Conservation (phyloP, 148 eudicot species). For the Fagopyrum esculentum region DNA sequence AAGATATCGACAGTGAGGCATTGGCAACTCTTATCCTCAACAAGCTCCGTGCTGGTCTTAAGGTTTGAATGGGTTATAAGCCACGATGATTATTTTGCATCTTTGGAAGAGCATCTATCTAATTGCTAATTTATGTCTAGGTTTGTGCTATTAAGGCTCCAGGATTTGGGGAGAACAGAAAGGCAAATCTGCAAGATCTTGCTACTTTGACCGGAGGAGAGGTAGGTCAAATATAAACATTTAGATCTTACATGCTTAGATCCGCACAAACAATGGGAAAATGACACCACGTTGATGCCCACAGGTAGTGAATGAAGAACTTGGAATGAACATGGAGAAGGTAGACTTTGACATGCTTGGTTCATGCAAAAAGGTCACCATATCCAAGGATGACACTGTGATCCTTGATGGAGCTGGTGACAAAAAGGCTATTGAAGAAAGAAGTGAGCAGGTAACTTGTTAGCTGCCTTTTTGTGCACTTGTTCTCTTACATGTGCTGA, state of each 20-base stretch:
- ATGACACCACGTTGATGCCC: not conserved
- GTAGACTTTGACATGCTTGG: constrained; percentile 71
- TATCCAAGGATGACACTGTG: constrained; percentile 89
- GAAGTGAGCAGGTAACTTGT: constrained; percentile 77
- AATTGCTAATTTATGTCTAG: constrained; percentile 23
- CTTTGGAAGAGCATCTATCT: not conserved
- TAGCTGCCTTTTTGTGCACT: not conserved
- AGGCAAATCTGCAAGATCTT: constrained; percentile 76
- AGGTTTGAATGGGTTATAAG: constrained; percentile 31
- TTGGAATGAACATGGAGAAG: constrained; percentile 84
- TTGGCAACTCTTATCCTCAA: constrained; percentile 77
- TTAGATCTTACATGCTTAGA: not conserved
- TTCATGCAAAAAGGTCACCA: constrained; percentile 82
- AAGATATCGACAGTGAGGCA: constrained; percentile 71
- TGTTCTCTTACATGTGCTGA: not conserved
- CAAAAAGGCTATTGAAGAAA: constrained; percentile 74
- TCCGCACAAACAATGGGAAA: not conserved
- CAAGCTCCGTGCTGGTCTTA: constrained; percentile 91
- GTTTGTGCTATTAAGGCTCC: constrained; percentile 95
- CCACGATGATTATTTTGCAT: not conserved
- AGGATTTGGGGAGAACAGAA: constrained; percentile 92
- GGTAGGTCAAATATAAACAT: constrained; percentile 18
- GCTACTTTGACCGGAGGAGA: constrained; percentile 80
- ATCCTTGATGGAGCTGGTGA: constrained; percentile 95
- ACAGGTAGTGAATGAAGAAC: constrained; percentile 85